These are phyloP conservation scores for Leishmania mexicana DNA, from an alignment of 208 protist genomes.

Conservation along the genomic window DNA sequence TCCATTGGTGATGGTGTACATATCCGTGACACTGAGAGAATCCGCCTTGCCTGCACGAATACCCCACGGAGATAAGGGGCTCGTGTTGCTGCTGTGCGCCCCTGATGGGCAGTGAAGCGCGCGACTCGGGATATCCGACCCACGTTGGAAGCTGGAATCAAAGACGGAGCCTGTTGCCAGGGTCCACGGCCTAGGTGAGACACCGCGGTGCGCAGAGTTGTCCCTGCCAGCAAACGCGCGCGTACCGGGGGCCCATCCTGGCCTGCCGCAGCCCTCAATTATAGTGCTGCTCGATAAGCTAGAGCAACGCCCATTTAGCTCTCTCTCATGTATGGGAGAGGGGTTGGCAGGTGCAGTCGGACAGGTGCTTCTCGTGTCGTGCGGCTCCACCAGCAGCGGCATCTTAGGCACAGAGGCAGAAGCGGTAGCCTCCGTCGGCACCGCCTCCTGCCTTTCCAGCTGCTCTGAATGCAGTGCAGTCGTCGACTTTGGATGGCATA, in stretches of 20 bases:
- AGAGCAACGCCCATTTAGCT: not conserved
- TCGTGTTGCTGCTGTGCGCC: not conserved
- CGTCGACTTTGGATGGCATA: not conserved
- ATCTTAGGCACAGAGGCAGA: not conserved
- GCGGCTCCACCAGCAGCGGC: not conserved
- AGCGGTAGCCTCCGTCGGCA: not conserved
- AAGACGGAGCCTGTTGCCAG: not conserved
- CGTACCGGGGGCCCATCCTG: not conserved
- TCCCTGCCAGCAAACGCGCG: not conserved
- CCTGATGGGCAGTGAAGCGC: too few species aligned
- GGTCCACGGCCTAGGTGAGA: too few species aligned
- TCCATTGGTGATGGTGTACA: not conserved
- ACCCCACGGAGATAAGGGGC: not conserved
- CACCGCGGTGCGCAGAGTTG: not conserved
- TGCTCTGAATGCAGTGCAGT: not conserved
- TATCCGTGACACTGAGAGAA: not conserved
- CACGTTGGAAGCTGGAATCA: not conserved
- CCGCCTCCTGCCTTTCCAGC: not conserved
- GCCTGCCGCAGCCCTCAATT: not conserved
- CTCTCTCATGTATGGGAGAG: not conserved
- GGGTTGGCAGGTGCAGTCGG: not conserved
- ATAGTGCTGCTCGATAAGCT: not conserved
- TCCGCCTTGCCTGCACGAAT: not conserved
- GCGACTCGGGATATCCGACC: not conserved
- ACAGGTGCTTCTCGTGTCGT: not conserved